A percentile compares a stretch with the other conserved stretches of the same genome.
Evolutionary conservation across 176 grass and related monocot genomes (phyloP).

Genomic region (Triticum timopheevii): DNA sequence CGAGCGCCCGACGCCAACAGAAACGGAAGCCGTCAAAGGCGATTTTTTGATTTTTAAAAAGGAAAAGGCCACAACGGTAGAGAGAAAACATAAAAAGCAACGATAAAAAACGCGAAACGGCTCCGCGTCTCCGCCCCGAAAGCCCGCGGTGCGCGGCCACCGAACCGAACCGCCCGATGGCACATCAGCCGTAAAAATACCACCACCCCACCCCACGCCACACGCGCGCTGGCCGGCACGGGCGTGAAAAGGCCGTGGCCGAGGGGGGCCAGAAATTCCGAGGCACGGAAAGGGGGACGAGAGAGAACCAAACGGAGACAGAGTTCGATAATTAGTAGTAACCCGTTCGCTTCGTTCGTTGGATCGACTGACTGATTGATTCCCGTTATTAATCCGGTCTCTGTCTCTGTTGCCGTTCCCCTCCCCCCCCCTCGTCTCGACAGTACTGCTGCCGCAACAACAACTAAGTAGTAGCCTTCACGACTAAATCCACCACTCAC

Average conservation of each 20-base stretch:
- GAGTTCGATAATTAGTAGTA: background rate
- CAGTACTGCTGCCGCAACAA: background rate
- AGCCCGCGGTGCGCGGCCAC: conserved; percentile 31
- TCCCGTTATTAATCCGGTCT: background rate
- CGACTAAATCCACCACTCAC: conserved; percentile 53
- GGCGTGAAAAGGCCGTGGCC: background rate
- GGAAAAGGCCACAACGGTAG: conserved; percentile 28
- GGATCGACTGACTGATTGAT: background rate
- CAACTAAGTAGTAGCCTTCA: conserved; percentile 53
- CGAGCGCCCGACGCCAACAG: background rate
- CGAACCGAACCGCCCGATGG: background rate
- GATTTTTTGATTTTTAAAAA: background rate
- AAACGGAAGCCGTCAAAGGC: background rate
- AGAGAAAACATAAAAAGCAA: background rate
- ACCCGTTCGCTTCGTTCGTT: background rate
- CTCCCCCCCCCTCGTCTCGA: background rate
- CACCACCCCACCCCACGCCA: too few species aligned
- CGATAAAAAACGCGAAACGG: background rate
- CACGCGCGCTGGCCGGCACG: too few species aligned
- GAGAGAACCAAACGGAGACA: background rate
- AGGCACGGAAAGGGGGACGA: background rate
- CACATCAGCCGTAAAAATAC: conserved; percentile 20
- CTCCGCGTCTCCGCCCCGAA: conserved; percentile 27
- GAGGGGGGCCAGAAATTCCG: background rate
- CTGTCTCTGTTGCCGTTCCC: background rate